phyloP scores from a whole-genome alignment of 192 early-diverging fungal genomes.

The Coemansia umbellata region DNA sequence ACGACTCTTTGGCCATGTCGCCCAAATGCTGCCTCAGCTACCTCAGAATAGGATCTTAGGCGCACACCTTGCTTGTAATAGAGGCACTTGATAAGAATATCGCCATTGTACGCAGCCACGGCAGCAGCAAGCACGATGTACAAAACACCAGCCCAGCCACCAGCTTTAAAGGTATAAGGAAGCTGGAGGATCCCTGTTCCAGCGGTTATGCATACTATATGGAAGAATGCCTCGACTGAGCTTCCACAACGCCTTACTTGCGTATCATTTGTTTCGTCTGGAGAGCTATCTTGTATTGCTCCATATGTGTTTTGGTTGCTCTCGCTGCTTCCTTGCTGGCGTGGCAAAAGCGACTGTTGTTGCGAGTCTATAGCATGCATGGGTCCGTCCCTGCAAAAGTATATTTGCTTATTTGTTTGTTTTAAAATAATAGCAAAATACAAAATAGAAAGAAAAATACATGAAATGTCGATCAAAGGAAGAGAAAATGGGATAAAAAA shows the following conservation, averaged over 20 bases:
- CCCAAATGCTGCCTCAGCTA: slow-evolving; percentile 74
- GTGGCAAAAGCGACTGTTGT: not conserved
- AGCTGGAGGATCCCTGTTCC: slow-evolving; percentile 81
- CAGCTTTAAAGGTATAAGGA: slow-evolving; percentile 70
- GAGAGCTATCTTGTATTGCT: not conserved
- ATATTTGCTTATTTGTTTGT: not conserved
- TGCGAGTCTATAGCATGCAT: no score
- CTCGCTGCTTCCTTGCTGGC: not conserved
- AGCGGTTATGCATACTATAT: slow-evolving; percentile 66
- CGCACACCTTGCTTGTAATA: slow-evolving; percentile 64
- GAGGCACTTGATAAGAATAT: slow-evolving; percentile 67
- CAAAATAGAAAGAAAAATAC: not conserved
- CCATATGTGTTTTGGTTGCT: not conserved
- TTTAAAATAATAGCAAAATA: not conserved
- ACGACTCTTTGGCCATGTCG: slow-evolving; percentile 55
- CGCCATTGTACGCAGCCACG: slow-evolving; percentile 69
- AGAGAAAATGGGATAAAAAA: not conserved
- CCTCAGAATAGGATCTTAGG: slow-evolving; percentile 59
- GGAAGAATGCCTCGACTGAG: slow-evolving; percentile 42
- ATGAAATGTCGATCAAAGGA: not conserved
- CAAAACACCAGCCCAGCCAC: slow-evolving; percentile 75
- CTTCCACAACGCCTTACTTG: slow-evolving; percentile 11
- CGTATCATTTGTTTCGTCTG: not conserved
- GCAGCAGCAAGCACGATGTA: slow-evolving; percentile 66
- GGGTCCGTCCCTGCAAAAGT: no score